These are phyloP conservation scores for Aurantiochytrium sp. DNA, from an alignment of 108 stramenopile species.

Conservation along the genomic window DNA sequence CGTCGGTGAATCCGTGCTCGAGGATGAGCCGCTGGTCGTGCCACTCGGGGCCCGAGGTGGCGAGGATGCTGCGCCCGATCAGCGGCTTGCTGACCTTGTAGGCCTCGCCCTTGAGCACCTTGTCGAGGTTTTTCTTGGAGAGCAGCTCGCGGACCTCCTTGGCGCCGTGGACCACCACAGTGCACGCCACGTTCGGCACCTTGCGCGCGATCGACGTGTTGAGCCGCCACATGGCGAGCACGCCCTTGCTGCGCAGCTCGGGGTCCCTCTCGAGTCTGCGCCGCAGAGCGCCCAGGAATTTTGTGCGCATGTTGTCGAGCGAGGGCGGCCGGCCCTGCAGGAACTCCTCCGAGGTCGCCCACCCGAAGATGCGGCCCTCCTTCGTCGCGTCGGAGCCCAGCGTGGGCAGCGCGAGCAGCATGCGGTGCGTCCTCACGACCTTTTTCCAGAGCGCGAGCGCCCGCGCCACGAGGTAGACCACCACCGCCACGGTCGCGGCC, in stretches of 20 bases:
- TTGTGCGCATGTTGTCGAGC: not conserved
- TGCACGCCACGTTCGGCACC: not conserved
- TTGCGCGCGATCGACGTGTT: not conserved
- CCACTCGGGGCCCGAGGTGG: conserved; percentile 22
- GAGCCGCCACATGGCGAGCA: not conserved
- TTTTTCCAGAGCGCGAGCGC: no score
- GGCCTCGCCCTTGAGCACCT: not conserved
- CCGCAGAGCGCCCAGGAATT: not conserved
- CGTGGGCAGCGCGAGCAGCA: not conserved
- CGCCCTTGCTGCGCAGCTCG: not conserved
- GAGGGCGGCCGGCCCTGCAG: not conserved
- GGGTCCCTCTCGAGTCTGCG: not conserved
- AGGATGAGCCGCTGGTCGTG: not conserved
- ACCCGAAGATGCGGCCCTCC: not conserved
- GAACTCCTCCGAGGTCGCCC: not conserved
- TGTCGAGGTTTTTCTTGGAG: not conserved
- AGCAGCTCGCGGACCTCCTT: not conserved
- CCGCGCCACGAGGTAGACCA: no score
- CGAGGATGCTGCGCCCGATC: not conserved
- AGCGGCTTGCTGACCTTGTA: not conserved
- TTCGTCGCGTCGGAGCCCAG: not conserved
- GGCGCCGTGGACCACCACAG: not conserved
- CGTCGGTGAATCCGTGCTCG: not conserved
- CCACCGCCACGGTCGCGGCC: no score
- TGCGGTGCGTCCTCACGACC: not conserved